Base-by-base conservation (phyloP, 2,329 filamentous ascomycete genomes). In the Falciphora oryzae region DNA sequence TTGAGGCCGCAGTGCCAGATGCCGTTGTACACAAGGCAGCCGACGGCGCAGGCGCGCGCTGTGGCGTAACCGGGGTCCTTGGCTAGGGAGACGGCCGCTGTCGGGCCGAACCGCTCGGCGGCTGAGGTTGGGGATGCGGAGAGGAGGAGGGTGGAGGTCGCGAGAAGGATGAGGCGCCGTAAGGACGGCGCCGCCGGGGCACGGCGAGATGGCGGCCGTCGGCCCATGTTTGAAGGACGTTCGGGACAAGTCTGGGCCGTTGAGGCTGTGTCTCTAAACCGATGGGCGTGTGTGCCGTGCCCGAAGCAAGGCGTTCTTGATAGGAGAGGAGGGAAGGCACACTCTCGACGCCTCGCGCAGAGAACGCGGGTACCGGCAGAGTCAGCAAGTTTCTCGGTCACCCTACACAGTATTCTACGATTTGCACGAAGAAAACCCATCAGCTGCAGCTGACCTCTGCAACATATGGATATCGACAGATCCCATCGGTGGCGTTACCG, bases 11-110 rank as follows among this genome's bases (percentile, higher is more conserved):
- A 71, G 11, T 38, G 60, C 22, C 57, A 66, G 8, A 53, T 32
- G 58, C 71, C 70, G 32, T 69, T 70, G 65, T 71, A 70, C 29
- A 66, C 65, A 29, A 73, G 62, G 53, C 71, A 72, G n/a, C 67
- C 68, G 4, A 61, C 63, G 18, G 71, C 70, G 59, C 71, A 72
- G 14, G 65, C 66, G 27, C 71, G 65, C n/a, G 67, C 70, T 4
- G 67, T 68, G 14, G 65, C 61, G 64, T 66, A 70, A 14, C 57
- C 65, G 8, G 61, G 35, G 5, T 67, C 61, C 4, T 60, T 58
- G 28, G 53, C 58, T 16, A 70, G 50, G 35, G 65, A 65, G 13
- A 69, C 65, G 18, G 57, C 44, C 11, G 61, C 61, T 2, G 61
- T 29, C 2, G 38, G 38, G 27, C 61, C 61, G 16, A 22, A 18